Evolutionary conservation across 805 yeast genomes (phyloP).

Genomic region (Grigorovia yakushimaensis): DNA sequence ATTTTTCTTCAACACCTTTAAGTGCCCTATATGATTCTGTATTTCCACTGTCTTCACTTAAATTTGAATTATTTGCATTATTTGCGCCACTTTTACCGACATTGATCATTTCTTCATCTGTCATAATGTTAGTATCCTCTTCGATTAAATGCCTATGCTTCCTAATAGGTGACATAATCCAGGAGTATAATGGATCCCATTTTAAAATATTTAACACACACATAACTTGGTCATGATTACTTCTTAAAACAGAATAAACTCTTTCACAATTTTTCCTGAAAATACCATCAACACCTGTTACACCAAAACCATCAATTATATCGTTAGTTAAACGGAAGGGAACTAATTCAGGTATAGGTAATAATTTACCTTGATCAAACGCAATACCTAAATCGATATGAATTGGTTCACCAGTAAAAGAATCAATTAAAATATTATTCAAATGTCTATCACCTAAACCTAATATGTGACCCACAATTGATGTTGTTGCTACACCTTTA

Average conservation of each 20-base stretch:
- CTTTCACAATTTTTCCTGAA: conserved; percentile 67
- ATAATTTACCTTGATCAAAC: conserved; percentile 80
- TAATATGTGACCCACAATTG: conserved; percentile 77
- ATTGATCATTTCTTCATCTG: not conserved
- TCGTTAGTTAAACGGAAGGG: conserved; percentile 90
- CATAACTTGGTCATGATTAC: conserved; percentile 57
- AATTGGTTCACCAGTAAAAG: conserved; percentile 77
- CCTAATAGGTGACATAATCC: conserved; percentile 77
- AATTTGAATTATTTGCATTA: not conserved
- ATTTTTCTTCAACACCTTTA: conserved; percentile 58
- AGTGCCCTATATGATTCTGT: conserved; percentile 78
- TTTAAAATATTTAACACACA: conserved; percentile 76
- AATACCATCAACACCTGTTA: conserved; percentile 72
- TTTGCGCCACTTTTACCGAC: not conserved
- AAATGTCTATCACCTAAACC: conserved; percentile 96
- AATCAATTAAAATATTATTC: conserved; percentile 79
- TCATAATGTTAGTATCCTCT: conserved; percentile 8
- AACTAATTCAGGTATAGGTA: conserved; percentile 85
- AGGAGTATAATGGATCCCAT: conserved; percentile 88
- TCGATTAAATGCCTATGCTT: conserved; percentile 33
- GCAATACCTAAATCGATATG: conserved; percentile 96
- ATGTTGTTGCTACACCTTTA: conserved; percentile 71
- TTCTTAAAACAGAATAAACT: conserved; percentile 56
- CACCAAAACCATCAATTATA: conserved; percentile 86
- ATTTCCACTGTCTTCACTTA: conserved; percentile 29